Base-by-base conservation (phyloP, 345 rosid species). In the Aquilaria sinensis region DNA sequence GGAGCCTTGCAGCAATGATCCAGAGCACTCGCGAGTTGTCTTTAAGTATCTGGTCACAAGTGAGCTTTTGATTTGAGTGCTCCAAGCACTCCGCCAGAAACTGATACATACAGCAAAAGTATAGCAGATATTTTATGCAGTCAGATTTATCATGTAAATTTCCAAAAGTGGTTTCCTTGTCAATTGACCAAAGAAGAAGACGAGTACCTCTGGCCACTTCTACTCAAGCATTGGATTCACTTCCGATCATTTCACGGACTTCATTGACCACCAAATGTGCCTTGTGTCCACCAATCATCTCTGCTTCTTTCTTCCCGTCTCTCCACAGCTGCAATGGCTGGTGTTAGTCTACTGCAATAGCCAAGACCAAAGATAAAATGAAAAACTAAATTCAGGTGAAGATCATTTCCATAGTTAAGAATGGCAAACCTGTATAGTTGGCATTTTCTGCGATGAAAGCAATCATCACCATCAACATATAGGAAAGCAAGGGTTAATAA, bases 201-300 rank as follows among this genome's bases (percentile, higher is more conserved):
- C 23, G 23, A 23, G 23, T 23, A 23, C 23, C 23, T 23, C 23
- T 23, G 23, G 23, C 23, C 23, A 23, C 23, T 23, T 2, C 43
- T 37, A 34, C 53, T 78, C 66, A 78, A 1, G 48, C 1, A 12
- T 67, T 56, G 10, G 43, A 53, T 30, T 71, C 83, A 37, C 78
- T 82, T 69, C 86, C 97, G 52, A 94, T 90, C 95, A 88, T 86
- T 61, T 86, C 75, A 2, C 83, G 74, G 10, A 86, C 85, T 76
- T 94, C 96, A 54, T 78, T 69, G 57, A 88, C 56, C 57, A 88
- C 97, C 23, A 84, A 52, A 69, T 88, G 74, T 15, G 95, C 92
- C 74, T 86, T 90, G 80, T 90, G 95, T 32, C 89, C 97, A 2
- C 97, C 99, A 7, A 88, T 81, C 47, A 90, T 84, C 72, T 90